A percentile compares a stretch with the other conserved stretches of the same genome.
Evolutionary conservation across 2,329 filamentous ascomycete species (phyloP).

Genomic region (Fusarium clavum): DNA sequence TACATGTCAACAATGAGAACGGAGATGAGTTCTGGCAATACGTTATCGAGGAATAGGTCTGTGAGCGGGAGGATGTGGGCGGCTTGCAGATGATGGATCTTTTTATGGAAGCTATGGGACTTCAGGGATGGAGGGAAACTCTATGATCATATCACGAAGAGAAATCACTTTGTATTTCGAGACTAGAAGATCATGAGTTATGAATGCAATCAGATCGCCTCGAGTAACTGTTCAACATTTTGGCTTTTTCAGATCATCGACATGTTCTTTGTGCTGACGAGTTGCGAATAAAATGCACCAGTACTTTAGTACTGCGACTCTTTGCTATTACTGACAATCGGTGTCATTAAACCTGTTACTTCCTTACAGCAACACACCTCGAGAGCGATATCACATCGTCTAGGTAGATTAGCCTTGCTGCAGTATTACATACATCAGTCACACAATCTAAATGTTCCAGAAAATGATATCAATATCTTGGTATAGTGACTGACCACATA

Average conservation of each 20-base stretch:
- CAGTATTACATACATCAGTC: not conserved
- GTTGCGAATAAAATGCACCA: not conserved
- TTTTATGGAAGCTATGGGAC: not conserved
- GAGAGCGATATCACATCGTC: not conserved
- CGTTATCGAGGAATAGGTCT: not conserved
- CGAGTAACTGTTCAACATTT: too few relatives aligned
- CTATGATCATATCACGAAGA: not conserved
- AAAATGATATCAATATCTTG: not conserved
- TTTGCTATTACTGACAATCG: not conserved
- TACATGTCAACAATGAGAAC: constrained; percentile 17
- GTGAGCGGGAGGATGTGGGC: not conserved
- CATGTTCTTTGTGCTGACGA: not conserved
- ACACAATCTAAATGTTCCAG: not conserved
- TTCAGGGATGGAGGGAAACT: not conserved
- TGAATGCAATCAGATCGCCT: not conserved
- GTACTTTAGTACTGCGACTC: too few relatives aligned
- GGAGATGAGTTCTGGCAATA: constrained; percentile 29
- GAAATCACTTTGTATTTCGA: not conserved
- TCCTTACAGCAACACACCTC: not conserved
- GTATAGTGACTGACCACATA: not conserved
- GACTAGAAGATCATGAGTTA: not conserved
- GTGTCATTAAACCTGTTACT: not conserved
- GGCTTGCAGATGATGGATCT: not conserved
- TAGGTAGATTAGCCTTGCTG: not conserved
- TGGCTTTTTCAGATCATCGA: too few relatives aligned